phyloP scores from a whole-genome alignment of 306 rosid genomes.

The Castanea sativa region DNA sequence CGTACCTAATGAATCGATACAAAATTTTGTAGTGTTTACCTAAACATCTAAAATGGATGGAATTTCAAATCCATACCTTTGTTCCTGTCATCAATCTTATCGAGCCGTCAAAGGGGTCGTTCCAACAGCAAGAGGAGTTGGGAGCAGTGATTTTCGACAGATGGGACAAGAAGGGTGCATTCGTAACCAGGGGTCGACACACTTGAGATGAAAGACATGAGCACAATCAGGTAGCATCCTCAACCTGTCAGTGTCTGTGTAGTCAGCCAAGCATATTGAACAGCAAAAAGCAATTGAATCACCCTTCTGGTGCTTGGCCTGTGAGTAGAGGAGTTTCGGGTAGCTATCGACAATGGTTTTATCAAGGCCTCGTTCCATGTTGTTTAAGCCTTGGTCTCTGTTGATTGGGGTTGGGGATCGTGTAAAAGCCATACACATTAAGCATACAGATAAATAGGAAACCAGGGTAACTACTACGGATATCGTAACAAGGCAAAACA shows the following conservation, averaged over 20 bases:
- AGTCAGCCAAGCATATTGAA: slow-evolving; percentile 55
- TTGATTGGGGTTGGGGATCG: too few relatives aligned
- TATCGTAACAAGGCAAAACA: too few relatives aligned
- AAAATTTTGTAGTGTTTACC: too few relatives aligned
- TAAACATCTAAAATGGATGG: too few relatives aligned
- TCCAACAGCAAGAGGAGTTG: slow-evolving; percentile 29
- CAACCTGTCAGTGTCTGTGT: slow-evolving; percentile 29
- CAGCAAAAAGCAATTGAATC: slow-evolving; percentile 26
- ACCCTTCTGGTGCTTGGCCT: slow-evolving; percentile 23
- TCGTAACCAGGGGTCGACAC: slow-evolving; percentile 43
- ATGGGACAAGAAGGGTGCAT: slow-evolving; percentile 36
- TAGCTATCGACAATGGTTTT: slow-evolving; percentile 19
- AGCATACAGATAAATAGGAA: too few relatives aligned
- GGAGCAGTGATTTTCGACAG: slow-evolving; percentile 37
- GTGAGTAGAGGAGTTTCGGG: slow-evolving; percentile 33
- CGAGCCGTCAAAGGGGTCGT: slow-evolving; percentile 7
- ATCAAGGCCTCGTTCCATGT: slow-evolving; percentile 3
- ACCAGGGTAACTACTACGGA: too few relatives aligned
- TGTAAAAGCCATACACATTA: too few relatives aligned
- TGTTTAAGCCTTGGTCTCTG: too few relatives aligned
- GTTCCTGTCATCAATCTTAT: not conserved
- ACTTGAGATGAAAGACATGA: slow-evolving; percentile 40
- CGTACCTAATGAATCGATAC: too few relatives aligned
- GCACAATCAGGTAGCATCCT: slow-evolving; percentile 42
- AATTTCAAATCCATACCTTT: too few relatives aligned